A percentile compares a stretch with the other conserved stretches of the same genome.
These are phyloP conservation scores for Staphylotrichum tortipilum DNA, from an alignment of 495 filamentous ascomycete genomes.

Conservation along the genomic window DNA sequence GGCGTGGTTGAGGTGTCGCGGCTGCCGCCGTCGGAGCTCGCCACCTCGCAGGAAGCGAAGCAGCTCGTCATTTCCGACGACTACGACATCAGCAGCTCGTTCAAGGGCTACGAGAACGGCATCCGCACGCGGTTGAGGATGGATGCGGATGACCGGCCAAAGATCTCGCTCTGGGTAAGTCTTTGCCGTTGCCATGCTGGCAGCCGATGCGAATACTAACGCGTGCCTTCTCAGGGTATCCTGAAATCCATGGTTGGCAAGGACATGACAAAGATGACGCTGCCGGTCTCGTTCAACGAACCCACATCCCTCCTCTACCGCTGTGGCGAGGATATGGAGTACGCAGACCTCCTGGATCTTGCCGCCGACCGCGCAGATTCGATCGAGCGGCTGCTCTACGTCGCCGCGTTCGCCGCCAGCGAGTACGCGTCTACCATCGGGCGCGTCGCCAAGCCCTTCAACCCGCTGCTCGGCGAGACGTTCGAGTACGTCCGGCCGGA, in stretches of 20 bases:
- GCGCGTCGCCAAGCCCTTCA: constrained; percentile 96
- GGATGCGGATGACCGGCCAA: constrained; percentile 86
- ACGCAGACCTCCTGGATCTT: constrained; percentile 83
- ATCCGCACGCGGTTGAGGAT: constrained; percentile 70
- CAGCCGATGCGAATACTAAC: too few relatives aligned
- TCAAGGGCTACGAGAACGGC: constrained; percentile 84
- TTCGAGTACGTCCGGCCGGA: constrained; percentile 95
- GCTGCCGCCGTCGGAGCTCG: constrained; percentile 39
- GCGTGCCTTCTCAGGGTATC: constrained; percentile 54
- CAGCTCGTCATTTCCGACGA: constrained; percentile 39
- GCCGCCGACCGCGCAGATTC: constrained; percentile 81
- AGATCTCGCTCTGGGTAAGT: constrained; percentile 91
- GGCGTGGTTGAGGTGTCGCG: constrained; percentile 74
- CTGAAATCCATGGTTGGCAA: constrained; percentile 99
- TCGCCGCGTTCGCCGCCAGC: constrained; percentile 88
- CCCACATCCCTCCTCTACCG: constrained; percentile 95
- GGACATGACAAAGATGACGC: constrained; percentile 99
- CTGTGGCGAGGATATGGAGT: constrained; percentile 96
- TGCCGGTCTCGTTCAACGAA: constrained; percentile 97
- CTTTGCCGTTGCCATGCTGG: too few relatives aligned
- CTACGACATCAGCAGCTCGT: constrained; percentile 62
- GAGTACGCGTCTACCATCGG: constrained; percentile 96
- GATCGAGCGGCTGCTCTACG: constrained; percentile 89
- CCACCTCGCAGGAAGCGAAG: constrained; percentile 31
- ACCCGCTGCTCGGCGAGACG: constrained; percentile 89